Evolutionary conservation across 2,329 filamentous ascomycete species (phyloP).

Genomic region (Leptographium flavum): DNA sequence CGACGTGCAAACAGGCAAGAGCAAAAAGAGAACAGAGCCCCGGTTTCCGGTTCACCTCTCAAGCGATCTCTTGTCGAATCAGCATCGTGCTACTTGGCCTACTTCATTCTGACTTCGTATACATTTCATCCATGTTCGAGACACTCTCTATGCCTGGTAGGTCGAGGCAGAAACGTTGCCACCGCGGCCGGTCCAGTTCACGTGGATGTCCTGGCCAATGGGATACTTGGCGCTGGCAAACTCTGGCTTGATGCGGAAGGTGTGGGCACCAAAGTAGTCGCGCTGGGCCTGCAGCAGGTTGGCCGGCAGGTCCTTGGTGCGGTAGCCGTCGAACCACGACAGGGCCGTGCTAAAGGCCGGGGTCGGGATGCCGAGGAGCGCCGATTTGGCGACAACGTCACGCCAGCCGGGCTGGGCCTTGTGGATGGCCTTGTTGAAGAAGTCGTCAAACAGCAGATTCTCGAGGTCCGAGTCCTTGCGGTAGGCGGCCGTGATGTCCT

Average conservation of each 20-base stretch:
- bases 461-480: constrained; percentile 86
- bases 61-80: neutral
- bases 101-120: neutral
- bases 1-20: neutral
- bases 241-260: constrained; percentile 79
- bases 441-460: constrained; percentile 97
- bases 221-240: constrained; percentile 64
- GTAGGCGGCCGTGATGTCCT: constrained; percentile 98
- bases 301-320: constrained; percentile 90
- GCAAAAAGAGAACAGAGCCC: too few species aligned
- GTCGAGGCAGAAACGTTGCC: constrained; percentile 95
- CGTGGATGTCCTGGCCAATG: constrained; percentile 79
- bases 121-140: too few species aligned
- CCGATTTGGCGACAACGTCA: constrained; percentile 80
- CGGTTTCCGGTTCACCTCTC: neutral
- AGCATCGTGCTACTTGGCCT: neutral
- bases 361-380: constrained; percentile 87
- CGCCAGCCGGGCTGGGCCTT: constrained; percentile 87
- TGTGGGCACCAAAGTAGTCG: constrained; percentile 97
- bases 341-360: constrained; percentile 94
- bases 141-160: constrained; percentile 83
- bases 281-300: constrained; percentile 98
- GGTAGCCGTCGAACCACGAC: constrained; percentile 98
- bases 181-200: constrained; percentile 99
- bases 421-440: constrained; percentile 99